Evolutionary conservation across 306 rosid species (phyloP).

Genomic region (Medicago truncatula): MtrunA17r5.0-ANR NC_053042.1:47998001-47998500

Average conservation of each 20-base stretch:
- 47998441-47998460: constrained; percentile 28
- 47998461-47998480: neutral
- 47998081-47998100: too few species aligned
- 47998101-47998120: neutral
- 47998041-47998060: neutral
- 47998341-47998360: constrained; percentile 8
- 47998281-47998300: neutral
- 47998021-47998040: neutral
- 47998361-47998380: constrained; percentile 5
- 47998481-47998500: constrained; percentile 10
- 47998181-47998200: neutral
- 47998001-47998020: neutral
- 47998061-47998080: neutral
- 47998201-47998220: neutral
- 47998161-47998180: neutral
- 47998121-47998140: neutral
- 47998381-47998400: constrained; percentile 22
- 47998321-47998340: neutral
- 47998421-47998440: neutral
- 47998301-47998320: neutral
- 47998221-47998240: neutral
- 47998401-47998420: neutral
- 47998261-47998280: neutral
- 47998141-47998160: neutral
- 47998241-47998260: too few species aligned